Evolutionary conservation across 768 basidiomycete genomes (phyloP), one percentile per base, ranked within the genome.

Genomic region (Boletus bicolor): DNA sequence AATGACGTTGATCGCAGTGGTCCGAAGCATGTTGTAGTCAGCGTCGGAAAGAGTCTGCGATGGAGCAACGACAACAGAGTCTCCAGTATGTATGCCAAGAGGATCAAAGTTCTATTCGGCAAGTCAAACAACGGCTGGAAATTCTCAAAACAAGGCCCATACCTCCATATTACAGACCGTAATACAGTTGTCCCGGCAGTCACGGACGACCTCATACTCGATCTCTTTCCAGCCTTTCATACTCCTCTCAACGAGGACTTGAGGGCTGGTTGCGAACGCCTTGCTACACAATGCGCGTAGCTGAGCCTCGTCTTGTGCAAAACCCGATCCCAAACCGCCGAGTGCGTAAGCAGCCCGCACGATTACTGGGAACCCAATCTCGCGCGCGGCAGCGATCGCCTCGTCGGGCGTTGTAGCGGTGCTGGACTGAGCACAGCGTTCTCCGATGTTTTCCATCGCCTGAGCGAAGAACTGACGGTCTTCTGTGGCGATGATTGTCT

Each of bases 201-300:
- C 96, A 56, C 96, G 82, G 11, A 98, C 96, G 48, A 99, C 96
- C 70, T 99, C 96, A 64, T 99, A 99, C 76, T 99, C 96, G 62
- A 99, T 96, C 78, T 99, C 96, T 76, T 99, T 98, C 96, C 96
- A 99, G 3, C 96, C 96, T 76, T 98, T 98, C 96, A 98, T 98
- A 65, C 91, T 94, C 80, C 86, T 95, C 79, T 99, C 97, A 15
- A 99, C 93, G n/a, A 99, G 79, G 0, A 99, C 95, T 74, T 98
- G 97, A 43, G 96, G 94, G 64, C 92, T 94, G 14, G 93, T 98
- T 44, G 96, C 95, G 68, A 99, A 98, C 10, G 97, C 96, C 76
- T 95, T 97, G 62, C 79, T 82, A 68, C 95, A 98, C 19, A 99
- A 76, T 34, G 89, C 89, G 59, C 84, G 82, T 55, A 99, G 77